Conservation (phyloP, 2,329 filamentous ascomycete species). For the Sporothrix curviconia region DNA sequence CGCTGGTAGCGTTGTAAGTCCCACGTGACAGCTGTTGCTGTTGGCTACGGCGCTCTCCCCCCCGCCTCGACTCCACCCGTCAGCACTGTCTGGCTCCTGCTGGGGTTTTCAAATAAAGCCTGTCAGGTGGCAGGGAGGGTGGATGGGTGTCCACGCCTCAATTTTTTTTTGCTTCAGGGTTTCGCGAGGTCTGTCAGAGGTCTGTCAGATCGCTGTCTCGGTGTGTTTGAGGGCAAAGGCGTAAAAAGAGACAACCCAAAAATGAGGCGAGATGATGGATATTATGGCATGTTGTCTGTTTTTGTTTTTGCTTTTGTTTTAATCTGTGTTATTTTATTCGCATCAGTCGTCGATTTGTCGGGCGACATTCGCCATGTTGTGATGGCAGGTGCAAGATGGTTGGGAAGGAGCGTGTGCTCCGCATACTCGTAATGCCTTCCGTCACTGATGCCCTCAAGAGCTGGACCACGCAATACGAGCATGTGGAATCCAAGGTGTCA, state of each 20-base stretch:
- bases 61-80: not conserved
- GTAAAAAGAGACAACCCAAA: too few species aligned
- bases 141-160: conserved; percentile 1
- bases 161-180: conserved; percentile 14
- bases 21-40: not conserved
- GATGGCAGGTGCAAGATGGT: not conserved
- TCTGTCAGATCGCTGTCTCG: conserved; percentile 14
- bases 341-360: too few species aligned
- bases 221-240: conserved; percentile 12
- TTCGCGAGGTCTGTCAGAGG: conserved; percentile 7
- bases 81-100: conserved; percentile 2
- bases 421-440: too few species aligned
- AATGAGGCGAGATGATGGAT: too few species aligned
- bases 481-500: too few species aligned
- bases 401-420: conserved; percentile 1
- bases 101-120: not conserved
- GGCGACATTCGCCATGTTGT: too few species aligned
- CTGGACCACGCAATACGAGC: too few species aligned
- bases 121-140: too few species aligned
- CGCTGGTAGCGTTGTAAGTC: too few species aligned
- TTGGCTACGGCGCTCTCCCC: conserved; percentile 2
- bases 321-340: not conserved
- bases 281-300: too few species aligned
- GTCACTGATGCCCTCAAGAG: too few species aligned
- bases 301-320: too few species aligned